phyloP scores from a whole-genome alignment of 1,284 basidiomycete genomes.

The Malassezia sp. region DNA sequence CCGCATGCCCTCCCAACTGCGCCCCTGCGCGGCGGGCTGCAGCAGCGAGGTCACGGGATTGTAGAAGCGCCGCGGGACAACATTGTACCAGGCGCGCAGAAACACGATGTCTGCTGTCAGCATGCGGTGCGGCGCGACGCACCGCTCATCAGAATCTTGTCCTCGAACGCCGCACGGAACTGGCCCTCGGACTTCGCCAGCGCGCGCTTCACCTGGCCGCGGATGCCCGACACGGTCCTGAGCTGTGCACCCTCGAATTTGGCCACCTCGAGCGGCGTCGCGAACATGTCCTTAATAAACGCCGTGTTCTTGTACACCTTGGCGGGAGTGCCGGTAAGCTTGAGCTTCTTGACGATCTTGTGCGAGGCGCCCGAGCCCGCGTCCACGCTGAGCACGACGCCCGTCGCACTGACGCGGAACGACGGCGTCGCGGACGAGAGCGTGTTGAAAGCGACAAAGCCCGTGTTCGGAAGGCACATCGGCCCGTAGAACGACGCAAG shows the following conservation, averaged over 20 bases:
- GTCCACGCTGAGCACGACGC: slow-evolving; percentile 86
- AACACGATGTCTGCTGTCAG: slow-evolving; percentile 95
- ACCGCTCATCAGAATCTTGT: slow-evolving; percentile 92
- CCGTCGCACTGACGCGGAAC: slow-evolving; percentile 85
- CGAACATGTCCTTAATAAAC: slow-evolving; percentile 97
- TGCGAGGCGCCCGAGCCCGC: slow-evolving; percentile 50
- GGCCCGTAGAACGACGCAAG: slow-evolving; percentile 68
- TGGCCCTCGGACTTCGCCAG: slow-evolving; percentile 84
- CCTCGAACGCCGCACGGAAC: slow-evolving; percentile 93
- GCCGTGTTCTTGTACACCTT: slow-evolving; percentile 99
- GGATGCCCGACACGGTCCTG: slow-evolving; percentile 84
- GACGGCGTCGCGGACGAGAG: slow-evolving; percentile 58
- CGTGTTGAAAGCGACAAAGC: slow-evolving; percentile 88
- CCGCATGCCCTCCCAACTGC: slow-evolving; percentile 63
- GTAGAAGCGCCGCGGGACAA: slow-evolving; percentile 88
- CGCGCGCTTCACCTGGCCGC: slow-evolving; percentile 94
- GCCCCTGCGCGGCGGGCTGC: slow-evolving; percentile 52
- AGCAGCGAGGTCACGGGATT: slow-evolving; percentile 89
- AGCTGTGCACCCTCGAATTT: slow-evolving; percentile 97
- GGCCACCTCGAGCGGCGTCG: slow-evolving; percentile 77
- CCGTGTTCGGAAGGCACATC: slow-evolving; percentile 58
- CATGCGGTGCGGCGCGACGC: too few relatives aligned
- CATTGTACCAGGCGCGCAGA: slow-evolving; percentile 89
- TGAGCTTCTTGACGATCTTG: slow-evolving; percentile 97
- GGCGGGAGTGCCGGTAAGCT: slow-evolving; percentile 83